Evolutionary conservation across 768 basidiomycete genomes (phyloP).

Genomic region (Auricularia sp.): DNA sequence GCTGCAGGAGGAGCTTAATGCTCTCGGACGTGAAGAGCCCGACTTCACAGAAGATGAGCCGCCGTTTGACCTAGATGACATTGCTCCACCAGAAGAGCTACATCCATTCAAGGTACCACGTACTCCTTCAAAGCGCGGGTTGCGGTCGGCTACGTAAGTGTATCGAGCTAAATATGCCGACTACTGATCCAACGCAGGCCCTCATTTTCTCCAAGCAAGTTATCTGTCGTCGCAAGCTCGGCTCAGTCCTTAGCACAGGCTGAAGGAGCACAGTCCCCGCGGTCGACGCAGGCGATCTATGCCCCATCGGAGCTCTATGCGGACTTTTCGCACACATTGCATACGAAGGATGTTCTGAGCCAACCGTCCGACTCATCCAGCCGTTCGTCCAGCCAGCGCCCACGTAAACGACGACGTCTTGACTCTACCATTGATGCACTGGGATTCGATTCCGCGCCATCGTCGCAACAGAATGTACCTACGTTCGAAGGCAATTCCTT

Average conservation of each 20-base stretch:
- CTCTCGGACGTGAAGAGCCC: not conserved
- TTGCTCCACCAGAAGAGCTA: too few relatives aligned
- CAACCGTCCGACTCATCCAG: too few relatives aligned
- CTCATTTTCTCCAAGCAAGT: not conserved
- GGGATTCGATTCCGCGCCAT: not conserved
- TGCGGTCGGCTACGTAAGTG: too few relatives aligned
- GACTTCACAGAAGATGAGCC: not conserved
- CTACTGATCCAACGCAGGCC: too few relatives aligned
- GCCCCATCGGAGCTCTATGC: not conserved
- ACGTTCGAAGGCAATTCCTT: slow-evolving; percentile 25
- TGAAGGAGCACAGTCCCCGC: not conserved
- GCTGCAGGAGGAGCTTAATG: not conserved
- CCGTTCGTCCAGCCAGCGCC: not conserved
- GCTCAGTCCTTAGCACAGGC: not conserved
- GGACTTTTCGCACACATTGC: not conserved
- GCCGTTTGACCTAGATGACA: not conserved
- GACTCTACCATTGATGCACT: not conserved
- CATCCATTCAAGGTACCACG: too few relatives aligned
- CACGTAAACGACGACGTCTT: not conserved
- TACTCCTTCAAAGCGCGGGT: too few relatives aligned
- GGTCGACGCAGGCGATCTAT: not conserved
- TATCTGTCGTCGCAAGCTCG: not conserved
- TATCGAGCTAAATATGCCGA: too few relatives aligned
- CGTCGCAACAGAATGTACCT: not conserved
- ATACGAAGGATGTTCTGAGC: too few relatives aligned